phyloP scores from a whole-genome alignment of 495 filamentous ascomycete species.

The Penicillium verhagenii region DNA sequence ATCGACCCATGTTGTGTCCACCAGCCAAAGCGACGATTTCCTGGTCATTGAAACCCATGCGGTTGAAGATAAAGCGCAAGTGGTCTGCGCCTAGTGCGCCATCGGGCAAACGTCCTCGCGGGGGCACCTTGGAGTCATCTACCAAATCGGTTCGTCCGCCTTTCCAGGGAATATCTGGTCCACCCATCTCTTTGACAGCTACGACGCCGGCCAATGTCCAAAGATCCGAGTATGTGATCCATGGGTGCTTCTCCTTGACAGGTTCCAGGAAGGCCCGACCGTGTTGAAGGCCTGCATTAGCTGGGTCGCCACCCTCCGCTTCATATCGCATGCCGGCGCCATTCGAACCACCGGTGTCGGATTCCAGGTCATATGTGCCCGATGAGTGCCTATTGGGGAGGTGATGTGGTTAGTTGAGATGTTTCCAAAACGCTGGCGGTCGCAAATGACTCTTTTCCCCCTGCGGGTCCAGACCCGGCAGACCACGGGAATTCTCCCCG shows the following conservation, averaged over 20 bases:
- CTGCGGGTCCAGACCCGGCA: slow-evolving; percentile 5
- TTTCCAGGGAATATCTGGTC: slow-evolving; percentile 53
- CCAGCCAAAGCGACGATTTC: slow-evolving; percentile 62
- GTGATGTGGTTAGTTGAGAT: slow-evolving; percentile 10
- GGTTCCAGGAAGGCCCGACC: slow-evolving; percentile 62
- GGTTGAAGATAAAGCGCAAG: slow-evolving; percentile 56
- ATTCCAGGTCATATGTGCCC: slow-evolving; percentile 57
- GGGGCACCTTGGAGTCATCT: slow-evolving; percentile 55
- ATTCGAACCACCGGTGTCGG: slow-evolving; percentile 61
- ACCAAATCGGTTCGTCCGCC: slow-evolving; percentile 58
- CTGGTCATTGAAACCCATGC: slow-evolving; percentile 65
- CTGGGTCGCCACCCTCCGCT: slow-evolving; percentile 60
- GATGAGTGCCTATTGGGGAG: slow-evolving; percentile 51
- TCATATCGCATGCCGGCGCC: slow-evolving; percentile 67
- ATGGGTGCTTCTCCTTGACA: slow-evolving; percentile 54
- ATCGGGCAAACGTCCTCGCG: slow-evolving; percentile 57
- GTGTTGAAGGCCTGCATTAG: slow-evolving; percentile 62
- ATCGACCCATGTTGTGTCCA: slow-evolving; percentile 62
- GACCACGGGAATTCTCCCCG: not conserved
- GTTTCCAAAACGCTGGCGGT: slow-evolving; percentile 1
- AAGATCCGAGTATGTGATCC: slow-evolving; percentile 64
- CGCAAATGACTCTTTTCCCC: not conserved
- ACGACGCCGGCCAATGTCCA: slow-evolving; percentile 62
- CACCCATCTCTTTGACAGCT: slow-evolving; percentile 57
- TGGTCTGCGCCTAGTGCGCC: slow-evolving; percentile 59